phyloP scores from a whole-genome alignment of 768 basidiomycete species.

The Pulveroboletus sp. region DNA sequence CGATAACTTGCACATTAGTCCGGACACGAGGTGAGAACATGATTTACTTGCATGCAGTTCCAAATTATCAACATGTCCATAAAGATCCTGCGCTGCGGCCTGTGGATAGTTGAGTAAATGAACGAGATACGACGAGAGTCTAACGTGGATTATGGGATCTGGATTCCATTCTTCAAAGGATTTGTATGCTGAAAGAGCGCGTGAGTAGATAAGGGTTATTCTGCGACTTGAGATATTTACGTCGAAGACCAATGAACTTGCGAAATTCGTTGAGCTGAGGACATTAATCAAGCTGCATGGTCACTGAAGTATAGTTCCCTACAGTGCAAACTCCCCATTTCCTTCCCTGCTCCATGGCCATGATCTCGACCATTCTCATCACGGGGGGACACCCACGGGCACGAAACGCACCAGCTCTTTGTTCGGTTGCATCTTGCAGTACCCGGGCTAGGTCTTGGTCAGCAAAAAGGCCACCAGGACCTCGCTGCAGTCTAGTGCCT shows the following conservation, averaged over 20 bases:
- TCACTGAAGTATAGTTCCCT: conserved; percentile 19
- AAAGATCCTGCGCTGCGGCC: conserved; percentile 61
- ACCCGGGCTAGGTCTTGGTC: conserved; percentile 61
- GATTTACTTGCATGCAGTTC: conserved; percentile 60
- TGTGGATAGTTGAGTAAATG: conserved; percentile 21
- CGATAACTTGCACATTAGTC: neutral
- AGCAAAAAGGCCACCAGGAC: conserved; percentile 48
- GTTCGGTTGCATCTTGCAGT: conserved; percentile 57
- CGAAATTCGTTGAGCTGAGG: conserved; percentile 65
- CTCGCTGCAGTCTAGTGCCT: conserved; percentile 45
- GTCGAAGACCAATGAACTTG: conserved; percentile 64
- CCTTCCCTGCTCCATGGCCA: conserved; percentile 63
- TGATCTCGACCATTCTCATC: conserved; percentile 61
- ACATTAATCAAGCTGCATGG: neutral
- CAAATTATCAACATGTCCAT: conserved; percentile 70
- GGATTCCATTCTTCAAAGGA: conserved; percentile 73
- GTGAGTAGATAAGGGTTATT: conserved; percentile 2
- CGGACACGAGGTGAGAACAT: neutral
- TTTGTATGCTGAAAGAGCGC: conserved; percentile 43
- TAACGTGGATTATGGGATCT: conserved; percentile 49
- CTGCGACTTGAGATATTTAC: conserved; percentile 32
- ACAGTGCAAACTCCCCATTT: conserved; percentile 72
- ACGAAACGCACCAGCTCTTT: conserved; percentile 56
- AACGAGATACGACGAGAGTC: conserved; percentile 11
- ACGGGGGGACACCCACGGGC: conserved; percentile 66